A percentile compares a stretch with the other conserved stretches of the same genome.
phyloP scores from a whole-genome alignment of 2,329 filamentous ascomycete species.

The Verticillium nubilum region DNA sequence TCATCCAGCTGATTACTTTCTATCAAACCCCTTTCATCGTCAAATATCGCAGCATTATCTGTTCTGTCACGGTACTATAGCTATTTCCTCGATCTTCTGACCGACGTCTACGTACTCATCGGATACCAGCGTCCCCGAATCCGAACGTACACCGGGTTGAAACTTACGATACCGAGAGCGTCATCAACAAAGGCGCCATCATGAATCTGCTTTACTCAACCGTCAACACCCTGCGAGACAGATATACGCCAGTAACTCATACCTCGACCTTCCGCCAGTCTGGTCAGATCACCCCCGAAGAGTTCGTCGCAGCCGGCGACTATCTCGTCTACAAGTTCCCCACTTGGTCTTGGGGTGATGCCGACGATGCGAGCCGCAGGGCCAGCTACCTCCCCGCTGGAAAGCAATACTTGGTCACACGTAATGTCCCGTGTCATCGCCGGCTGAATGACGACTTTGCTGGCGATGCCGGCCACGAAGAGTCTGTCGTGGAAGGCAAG shows the following conservation, averaged over 20 bases:
- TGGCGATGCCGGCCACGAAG: slow-evolving; percentile 78
- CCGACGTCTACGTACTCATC: too few relatives aligned
- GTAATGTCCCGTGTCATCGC: slow-evolving; percentile 88
- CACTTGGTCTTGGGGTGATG: slow-evolving; percentile 94
- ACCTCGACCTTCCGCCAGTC: slow-evolving; percentile 91
- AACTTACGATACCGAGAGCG: neutral
- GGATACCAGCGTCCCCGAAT: neutral
- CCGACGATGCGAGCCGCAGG: slow-evolving; percentile 73
- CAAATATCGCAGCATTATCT: neutral
- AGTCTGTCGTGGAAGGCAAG: slow-evolving; percentile 67
- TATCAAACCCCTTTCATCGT: neutral
- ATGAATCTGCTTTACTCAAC: slow-evolving; percentile 95
- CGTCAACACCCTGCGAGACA: slow-evolving; percentile 86
- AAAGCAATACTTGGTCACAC: slow-evolving; percentile 94
- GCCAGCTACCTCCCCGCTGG: slow-evolving; percentile 76
- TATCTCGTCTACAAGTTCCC: slow-evolving; percentile 99
- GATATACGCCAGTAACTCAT: slow-evolving; percentile 81
- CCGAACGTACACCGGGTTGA: neutral
- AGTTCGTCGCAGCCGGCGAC: slow-evolving; percentile 93
- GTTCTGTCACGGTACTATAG: neutral
- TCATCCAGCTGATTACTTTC: neutral
- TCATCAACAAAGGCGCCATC: slow-evolving; percentile 13
- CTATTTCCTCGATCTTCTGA: neutral
- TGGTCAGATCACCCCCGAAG: slow-evolving; percentile 93
- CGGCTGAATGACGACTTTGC: slow-evolving; percentile 91